These are phyloP conservation scores for Globisporangium echinulatum DNA, from an alignment of 352 stramenopile genomes.

Conservation along the genomic window DNA sequence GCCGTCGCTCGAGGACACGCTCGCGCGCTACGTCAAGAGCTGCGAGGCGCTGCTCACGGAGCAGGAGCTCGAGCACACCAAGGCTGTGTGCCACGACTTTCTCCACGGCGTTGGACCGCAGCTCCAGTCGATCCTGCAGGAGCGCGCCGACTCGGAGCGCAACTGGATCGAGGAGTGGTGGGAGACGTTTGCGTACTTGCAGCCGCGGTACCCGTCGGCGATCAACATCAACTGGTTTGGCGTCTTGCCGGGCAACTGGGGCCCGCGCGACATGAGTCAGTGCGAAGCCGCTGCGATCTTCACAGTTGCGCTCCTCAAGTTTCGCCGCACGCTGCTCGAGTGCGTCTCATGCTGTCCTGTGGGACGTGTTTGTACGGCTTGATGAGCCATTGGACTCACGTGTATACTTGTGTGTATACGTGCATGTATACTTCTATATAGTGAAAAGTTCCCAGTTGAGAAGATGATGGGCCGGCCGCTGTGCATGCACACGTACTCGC, in stretches of 20 bases:
- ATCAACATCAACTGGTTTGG: constrained; percentile 99
- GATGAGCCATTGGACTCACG: neutral
- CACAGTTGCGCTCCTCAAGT: constrained; percentile 84
- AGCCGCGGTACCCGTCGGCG: constrained; percentile 91
- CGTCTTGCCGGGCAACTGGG: constrained; percentile 91
- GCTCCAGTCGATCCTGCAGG: constrained; percentile 87
- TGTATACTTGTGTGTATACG: constrained; percentile 2
- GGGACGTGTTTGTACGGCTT: too few species aligned
- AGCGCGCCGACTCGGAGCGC: constrained; percentile 73
- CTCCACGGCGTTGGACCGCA: constrained; percentile 82
- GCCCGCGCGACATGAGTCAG: constrained; percentile 88
- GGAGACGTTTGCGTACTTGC: constrained; percentile 95
- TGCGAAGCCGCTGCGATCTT: constrained; percentile 86
- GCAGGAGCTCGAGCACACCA: constrained; percentile 87
- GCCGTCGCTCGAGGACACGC: constrained; percentile 90
- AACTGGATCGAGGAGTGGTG: constrained; percentile 95
- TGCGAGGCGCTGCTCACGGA: constrained; percentile 85
- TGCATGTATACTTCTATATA: constrained; percentile 13
- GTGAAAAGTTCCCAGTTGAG: constrained; percentile 88
- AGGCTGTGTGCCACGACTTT: constrained; percentile 89
- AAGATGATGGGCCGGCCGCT: constrained; percentile 91
- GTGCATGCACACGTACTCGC: constrained; percentile 92
- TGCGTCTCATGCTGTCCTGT: constrained; percentile 18
- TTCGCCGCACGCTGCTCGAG: constrained; percentile 88
- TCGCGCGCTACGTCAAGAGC: constrained; percentile 90